phyloP scores from a whole-genome alignment of 2,329 filamentous ascomycete genomes.

The Lasiodiplodia hormozganensis region DNA sequence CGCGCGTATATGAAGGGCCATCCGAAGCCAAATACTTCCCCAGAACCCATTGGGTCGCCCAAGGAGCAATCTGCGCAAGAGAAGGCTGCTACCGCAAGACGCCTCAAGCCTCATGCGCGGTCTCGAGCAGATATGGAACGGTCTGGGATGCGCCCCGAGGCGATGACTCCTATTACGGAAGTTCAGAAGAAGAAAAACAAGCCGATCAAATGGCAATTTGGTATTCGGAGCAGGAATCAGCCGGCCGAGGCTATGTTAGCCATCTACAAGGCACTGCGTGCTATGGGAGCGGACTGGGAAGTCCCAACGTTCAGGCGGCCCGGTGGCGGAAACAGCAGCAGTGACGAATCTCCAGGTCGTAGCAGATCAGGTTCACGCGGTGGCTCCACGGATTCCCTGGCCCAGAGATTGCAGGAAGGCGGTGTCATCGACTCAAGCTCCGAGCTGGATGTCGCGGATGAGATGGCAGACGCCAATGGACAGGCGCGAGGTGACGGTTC shows the following conservation, averaged over 20 bases:
- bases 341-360: constrained; percentile 28
- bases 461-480: constrained; percentile 14
- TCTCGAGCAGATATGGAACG: constrained; percentile 73
- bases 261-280: constrained; percentile 89
- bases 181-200: constrained; percentile 68
- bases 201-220: constrained; percentile 95
- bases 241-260: constrained; percentile 94
- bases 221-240: constrained; percentile 91
- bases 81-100: constrained; percentile 79
- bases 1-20: constrained; percentile 83
- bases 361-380: constrained; percentile 25
- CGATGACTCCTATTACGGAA: constrained; percentile 60
- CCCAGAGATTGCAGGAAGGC: constrained; percentile 16
- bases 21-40: constrained; percentile 41
- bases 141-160: constrained; percentile 56
- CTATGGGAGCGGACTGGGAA: constrained; percentile 90
- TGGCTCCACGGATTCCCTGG: constrained; percentile 25
- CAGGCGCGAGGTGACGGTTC: constrained; percentile 28
- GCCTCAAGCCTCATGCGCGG: constrained; percentile 84
- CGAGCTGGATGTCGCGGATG: constrained; percentile 16
- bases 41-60: constrained; percentile 54
- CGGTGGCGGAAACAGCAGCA: constrained; percentile 52
- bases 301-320: constrained; percentile 52
- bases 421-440: constrained; percentile 26
- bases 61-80: constrained; percentile 67